Base-by-base conservation (phyloP, 192 early-diverging fungal species). In the Entomortierella chlamydospora region DNA sequence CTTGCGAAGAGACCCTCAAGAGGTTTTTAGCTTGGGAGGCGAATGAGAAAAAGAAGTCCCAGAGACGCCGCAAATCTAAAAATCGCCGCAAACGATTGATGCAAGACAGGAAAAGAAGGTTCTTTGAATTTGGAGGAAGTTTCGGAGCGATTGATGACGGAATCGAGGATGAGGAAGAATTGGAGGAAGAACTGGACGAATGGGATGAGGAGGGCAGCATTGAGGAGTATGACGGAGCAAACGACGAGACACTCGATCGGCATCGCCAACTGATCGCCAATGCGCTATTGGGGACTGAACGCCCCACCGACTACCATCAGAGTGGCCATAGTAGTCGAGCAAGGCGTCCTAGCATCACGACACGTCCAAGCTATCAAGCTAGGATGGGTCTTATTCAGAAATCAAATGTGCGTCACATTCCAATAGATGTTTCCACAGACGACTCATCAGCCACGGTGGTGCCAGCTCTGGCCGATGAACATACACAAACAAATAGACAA, bases 71-170 rank as follows among this genome's bases (percentile, higher is more conserved):
- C 15, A 34, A 57, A 53, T 26, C 29, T 39, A 55, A 31, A 28
- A 18, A 42, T 28, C 23, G 42, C 0, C 64, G 57, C 6, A 53
- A 42, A 20, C 37, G 39, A 22, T 2, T 67, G 20, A 18, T 67
- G 41, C 39, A 39, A 26, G 53, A 41, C 28, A 39, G 64, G 20
- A 20, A 53, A 18, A 25, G 23, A 22, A 33, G 39, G 9, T 6
- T 67, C 31, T 43, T 31, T 29, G 64, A 67, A n/a, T 26, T 57
- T 1, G 26, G 54, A 17, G 64, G 64, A 22, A 45, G 41, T 0
- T 47, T 45, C 23, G 64, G 64, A 57, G 64, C 64, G 22, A 50
- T 66, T 29, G 64, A 57, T 41, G 64, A 67, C 57, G 64, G 53
- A 11, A 67, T 57, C 30, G 64, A 57, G 39, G 54, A 67, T 41